phyloP scores from a whole-genome alignment of 2,329 filamentous ascomycete species.

The Exophiala sp. region DNA sequence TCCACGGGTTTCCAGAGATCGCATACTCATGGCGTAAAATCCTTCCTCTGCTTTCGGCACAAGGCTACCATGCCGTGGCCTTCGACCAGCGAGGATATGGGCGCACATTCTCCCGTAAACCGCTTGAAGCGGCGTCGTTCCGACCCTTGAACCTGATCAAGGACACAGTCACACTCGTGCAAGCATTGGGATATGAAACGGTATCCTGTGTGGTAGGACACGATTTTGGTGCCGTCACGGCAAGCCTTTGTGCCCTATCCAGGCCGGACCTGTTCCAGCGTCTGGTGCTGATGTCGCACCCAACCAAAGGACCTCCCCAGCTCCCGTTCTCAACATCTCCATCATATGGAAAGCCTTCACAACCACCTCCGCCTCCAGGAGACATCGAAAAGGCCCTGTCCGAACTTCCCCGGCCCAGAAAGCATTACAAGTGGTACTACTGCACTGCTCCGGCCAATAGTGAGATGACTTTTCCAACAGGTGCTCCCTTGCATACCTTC shows the following conservation, averaged over 20 bases:
- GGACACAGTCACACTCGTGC: conserved; percentile 56
- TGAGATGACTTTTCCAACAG: conserved; percentile 37
- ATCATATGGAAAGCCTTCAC: conserved; percentile 15
- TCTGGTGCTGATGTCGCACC: conserved; percentile 60
- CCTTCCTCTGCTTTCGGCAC: conserved; percentile 52
- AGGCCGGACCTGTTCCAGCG: conserved; percentile 60
- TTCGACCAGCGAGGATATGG: conserved; percentile 65
- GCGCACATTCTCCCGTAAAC: conserved; percentile 52
- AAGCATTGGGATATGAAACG: conserved; percentile 54
- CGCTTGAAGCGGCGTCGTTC: conserved; percentile 38
- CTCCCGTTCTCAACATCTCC: conserved; percentile 46
- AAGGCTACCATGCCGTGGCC: conserved; percentile 61
- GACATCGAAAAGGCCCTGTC: conserved; percentile 26
- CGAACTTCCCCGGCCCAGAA: conserved; percentile 52
- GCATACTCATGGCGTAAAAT: conserved; percentile 65
- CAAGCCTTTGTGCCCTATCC: conserved; percentile 55
- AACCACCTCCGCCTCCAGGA: conserved; percentile 14
- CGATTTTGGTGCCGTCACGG: conserved; percentile 59
- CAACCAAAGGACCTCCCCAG: conserved; percentile 50
- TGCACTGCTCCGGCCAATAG: conserved; percentile 35
- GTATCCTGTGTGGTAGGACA: conserved; percentile 59
- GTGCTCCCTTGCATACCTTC: conserved; percentile 52
- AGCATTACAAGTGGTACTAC: conserved; percentile 63
- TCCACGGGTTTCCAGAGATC: conserved; percentile 58
- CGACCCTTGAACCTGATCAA: conserved; percentile 54